A percentile compares a stretch with the other conserved stretches of the same genome.
Conservation (phyloP, 2,329 filamentous ascomycete species). For the Alternaria triticimaculans region DNA sequence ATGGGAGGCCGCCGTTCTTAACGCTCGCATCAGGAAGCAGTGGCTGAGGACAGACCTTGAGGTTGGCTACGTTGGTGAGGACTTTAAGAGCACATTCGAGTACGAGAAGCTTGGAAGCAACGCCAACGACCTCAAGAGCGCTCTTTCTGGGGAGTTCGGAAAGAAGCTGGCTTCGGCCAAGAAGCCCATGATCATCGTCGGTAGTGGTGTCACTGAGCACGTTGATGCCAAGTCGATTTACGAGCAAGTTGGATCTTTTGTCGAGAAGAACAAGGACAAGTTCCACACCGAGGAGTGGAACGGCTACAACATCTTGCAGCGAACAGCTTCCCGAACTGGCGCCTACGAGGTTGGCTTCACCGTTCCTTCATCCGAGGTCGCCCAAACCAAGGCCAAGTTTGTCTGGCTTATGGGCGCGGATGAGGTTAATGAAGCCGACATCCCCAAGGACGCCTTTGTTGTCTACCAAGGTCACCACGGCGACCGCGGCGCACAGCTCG, state of each 20-base stretch:
- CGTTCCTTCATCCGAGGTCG: slow-evolving; percentile 79
- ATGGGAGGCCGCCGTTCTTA: slow-evolving; percentile 92
- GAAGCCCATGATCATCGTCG: slow-evolving; percentile 95
- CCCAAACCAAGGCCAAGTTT: slow-evolving; percentile 88
- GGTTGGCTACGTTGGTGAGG: slow-evolving; percentile 87
- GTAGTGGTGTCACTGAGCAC: slow-evolving; percentile 90
- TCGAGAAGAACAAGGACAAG: slow-evolving; percentile 89
- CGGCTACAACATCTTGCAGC: slow-evolving; percentile 95
- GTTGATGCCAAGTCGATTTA: slow-evolving; percentile 90
- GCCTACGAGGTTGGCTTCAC: slow-evolving; percentile 97
- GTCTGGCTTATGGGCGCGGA: slow-evolving; percentile 96
- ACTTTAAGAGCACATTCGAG: slow-evolving; percentile 93
- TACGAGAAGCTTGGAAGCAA: slow-evolving; percentile 88
- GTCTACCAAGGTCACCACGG: slow-evolving; percentile 99
- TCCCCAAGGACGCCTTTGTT: slow-evolving; percentile 95
- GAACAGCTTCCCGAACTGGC: slow-evolving; percentile 87
- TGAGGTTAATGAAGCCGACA: slow-evolving; percentile 82
- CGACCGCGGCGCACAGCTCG: slow-evolving; percentile 89
- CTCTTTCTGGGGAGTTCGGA: slow-evolving; percentile 84
- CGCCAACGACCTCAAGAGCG: slow-evolving; percentile 80
- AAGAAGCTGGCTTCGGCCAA: slow-evolving; percentile 89
- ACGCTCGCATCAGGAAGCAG: slow-evolving; percentile 96
- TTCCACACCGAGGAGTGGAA: slow-evolving; percentile 94
- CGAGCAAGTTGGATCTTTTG: slow-evolving; percentile 86
- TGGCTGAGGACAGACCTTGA: slow-evolving; percentile 96